phyloP scores from a whole-genome alignment of 805 yeast genomes.

The Nakazawaea laoshanensis region DNA sequence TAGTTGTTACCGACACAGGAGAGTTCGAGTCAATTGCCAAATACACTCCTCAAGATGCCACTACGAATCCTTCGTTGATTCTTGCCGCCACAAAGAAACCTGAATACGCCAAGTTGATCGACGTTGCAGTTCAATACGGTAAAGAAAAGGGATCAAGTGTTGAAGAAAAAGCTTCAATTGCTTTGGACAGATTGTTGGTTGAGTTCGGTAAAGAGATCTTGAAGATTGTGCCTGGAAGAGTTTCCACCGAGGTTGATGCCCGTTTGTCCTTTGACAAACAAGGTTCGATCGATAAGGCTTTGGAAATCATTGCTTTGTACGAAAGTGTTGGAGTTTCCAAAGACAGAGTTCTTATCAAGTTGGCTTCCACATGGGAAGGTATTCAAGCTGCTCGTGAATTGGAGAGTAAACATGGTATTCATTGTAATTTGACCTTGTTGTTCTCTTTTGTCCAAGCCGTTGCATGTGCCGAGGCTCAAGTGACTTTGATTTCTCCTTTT shows the following conservation, averaged over 20 bases:
- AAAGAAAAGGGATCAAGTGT: conserved; percentile 48
- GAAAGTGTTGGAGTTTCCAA: conserved; percentile 75
- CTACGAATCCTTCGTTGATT: conserved; percentile 97
- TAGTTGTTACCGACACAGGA: conserved; percentile 97
- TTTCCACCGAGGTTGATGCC: conserved; percentile 98
- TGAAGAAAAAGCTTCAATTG: conserved; percentile 68
- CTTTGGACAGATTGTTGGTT: conserved; percentile 87
- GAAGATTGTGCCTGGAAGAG: conserved; percentile 96
- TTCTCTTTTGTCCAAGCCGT: conserved; percentile 97
- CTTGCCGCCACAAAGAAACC: conserved; percentile 91
- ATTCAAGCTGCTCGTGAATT: conserved; percentile 96
- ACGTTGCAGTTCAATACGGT: conserved; percentile 84
- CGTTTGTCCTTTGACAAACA: conserved; percentile 94
- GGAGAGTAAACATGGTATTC: conserved; percentile 84
- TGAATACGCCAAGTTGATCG: conserved; percentile 83
- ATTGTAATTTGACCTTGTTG: conserved; percentile 89
- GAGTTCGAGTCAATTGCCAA: conserved; percentile 97
- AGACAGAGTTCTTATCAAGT: conserved; percentile 89
- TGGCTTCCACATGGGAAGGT: conserved; percentile 99
- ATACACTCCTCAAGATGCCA: conserved; percentile 98
- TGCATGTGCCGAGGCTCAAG: conserved; percentile 96
- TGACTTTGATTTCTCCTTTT: conserved; percentile 95
- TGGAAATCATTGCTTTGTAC: conserved; percentile 82
- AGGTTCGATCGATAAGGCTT: conserved; percentile 89
- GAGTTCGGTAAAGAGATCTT: conserved; percentile 94